These are phyloP conservation scores for Epichloe bromicola DNA, from an alignment of 2,329 filamentous ascomycete species.

Conservation along the genomic window DNA sequence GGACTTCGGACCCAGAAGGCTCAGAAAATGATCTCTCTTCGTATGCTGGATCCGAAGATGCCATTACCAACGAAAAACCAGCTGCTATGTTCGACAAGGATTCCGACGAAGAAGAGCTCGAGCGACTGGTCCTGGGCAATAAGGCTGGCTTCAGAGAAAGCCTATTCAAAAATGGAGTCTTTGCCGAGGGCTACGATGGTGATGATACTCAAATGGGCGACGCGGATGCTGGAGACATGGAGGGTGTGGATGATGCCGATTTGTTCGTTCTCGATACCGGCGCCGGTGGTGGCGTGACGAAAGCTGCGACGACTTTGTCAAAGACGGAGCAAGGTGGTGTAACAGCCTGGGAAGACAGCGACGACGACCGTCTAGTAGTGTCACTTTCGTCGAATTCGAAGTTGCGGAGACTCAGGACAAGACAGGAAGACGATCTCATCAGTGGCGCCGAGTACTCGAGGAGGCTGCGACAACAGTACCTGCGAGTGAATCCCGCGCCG, in stretches of 20 bases:
- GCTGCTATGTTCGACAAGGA: constrained; percentile 50
- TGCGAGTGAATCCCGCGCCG: constrained; percentile 45
- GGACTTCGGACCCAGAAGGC: constrained; percentile 14
- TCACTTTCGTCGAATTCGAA: constrained; percentile 62
- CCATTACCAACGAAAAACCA: constrained; percentile 15
- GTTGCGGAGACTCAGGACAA: constrained; percentile 69
- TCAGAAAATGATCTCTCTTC: constrained; percentile 18
- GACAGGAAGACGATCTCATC: constrained; percentile 74
- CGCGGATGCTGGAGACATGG: constrained; percentile 39
- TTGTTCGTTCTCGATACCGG: constrained; percentile 75
- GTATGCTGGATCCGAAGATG: constrained; percentile 17
- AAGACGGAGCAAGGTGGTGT: constrained; percentile 22
- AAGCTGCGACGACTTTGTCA: constrained; percentile 13
- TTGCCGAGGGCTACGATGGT: constrained; percentile 24
- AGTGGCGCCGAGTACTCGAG: constrained; percentile 74
- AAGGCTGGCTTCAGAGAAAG: constrained; percentile 67
- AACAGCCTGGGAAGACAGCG: constrained; percentile 84
- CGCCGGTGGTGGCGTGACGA: constrained; percentile 21
- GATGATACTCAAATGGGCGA: constrained; percentile 26
- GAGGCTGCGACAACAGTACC: constrained; percentile 66
- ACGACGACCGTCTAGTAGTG: constrained; percentile 77
- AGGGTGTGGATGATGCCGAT: constrained; percentile 59
- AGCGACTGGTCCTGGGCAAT: constrained; percentile 80
- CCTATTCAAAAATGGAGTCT: constrained; percentile 37
- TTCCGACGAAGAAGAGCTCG: constrained; percentile 71